phyloP scores from a whole-genome alignment of 2,329 filamentous ascomycete genomes.

The Colletotrichum trifolii region DNA sequence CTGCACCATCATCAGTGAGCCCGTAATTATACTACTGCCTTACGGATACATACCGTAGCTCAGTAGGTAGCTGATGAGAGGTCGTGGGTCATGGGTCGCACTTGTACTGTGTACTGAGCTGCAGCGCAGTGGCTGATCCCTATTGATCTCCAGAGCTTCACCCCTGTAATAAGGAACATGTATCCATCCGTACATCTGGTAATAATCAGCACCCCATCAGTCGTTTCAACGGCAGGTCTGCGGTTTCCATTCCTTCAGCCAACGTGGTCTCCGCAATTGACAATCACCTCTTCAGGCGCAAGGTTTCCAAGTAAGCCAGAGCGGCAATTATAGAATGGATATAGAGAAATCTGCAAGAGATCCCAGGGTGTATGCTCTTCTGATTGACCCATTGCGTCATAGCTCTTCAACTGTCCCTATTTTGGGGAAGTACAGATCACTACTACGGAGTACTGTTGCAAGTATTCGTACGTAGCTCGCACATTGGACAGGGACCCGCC shows the following conservation, averaged over 20 bases:
- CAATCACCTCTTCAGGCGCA: conserved; percentile 6
- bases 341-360: background rate
- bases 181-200: background rate
- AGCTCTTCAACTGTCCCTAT: background rate
- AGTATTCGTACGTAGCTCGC: conserved; percentile 22
- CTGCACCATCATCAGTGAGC: background rate
- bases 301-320: background rate
- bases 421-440: too few relatives aligned
- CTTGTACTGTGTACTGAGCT: conserved; percentile 10
- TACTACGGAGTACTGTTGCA: too few relatives aligned
- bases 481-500: conserved; percentile 33
- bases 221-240: conserved; percentile 3
- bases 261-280: background rate
- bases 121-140: conserved; percentile 26
- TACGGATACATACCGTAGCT: background rate
- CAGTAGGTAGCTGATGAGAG: conserved; percentile 7
- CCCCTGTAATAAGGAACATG: conserved; percentile 31
- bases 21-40: background rate
- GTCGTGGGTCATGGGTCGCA: conserved; percentile 9
- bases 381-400: conserved; percentile 33
- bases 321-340: too few relatives aligned
- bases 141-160: conserved; percentile 33
- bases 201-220: conserved; percentile 18
- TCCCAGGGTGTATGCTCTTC: background rate
- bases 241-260: background rate